These are phyloP conservation scores for Lodderomyces metapsilosis DNA, from an alignment of 1,139 yeast species.

Conservation along the genomic window DNA sequence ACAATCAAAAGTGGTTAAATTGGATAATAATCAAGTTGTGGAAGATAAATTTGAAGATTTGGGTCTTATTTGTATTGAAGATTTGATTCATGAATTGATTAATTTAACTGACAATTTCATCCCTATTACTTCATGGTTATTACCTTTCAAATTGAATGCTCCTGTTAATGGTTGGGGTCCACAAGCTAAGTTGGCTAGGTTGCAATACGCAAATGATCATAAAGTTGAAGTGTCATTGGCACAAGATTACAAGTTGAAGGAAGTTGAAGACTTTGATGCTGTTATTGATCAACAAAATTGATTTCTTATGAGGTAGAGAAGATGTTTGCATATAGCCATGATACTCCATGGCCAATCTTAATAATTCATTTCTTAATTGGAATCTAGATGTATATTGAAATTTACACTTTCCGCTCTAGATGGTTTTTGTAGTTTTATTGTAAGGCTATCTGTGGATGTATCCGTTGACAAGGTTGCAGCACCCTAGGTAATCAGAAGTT, in stretches of 20 bases:
- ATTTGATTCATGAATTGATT: conserved; percentile 67
- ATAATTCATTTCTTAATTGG: no score
- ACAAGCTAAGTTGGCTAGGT: conserved; percentile 51
- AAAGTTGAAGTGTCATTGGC: conserved; percentile 54
- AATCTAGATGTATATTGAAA: no score
- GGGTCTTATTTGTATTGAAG: conserved; percentile 78
- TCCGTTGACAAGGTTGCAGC: no score
- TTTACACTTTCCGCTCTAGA: no score
- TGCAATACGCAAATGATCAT: conserved; percentile 44
- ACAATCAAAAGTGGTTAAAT: conserved; percentile 36
- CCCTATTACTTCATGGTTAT: conserved; percentile 56
- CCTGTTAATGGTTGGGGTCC: conserved; percentile 77
- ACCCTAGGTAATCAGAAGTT: no score
- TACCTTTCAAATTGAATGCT: conserved; percentile 66
- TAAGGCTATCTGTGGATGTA: no score
- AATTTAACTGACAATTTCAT: conserved; percentile 64
- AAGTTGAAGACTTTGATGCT: conserved; percentile 63
- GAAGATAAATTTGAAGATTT: conserved; percentile 63
- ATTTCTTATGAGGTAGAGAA: no score
- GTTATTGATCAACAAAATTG: conserved; percentile 63
- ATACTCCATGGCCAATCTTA: no score
- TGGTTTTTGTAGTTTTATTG: no score
- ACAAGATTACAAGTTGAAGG: conserved; percentile 61
- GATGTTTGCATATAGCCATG: no score
- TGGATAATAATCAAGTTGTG: conserved; percentile 71